Evolutionary conservation across 805 yeast genomes (phyloP), one percentile per base, ranked within the genome.

Genomic region (Myxozyma nipponensis): DNA sequence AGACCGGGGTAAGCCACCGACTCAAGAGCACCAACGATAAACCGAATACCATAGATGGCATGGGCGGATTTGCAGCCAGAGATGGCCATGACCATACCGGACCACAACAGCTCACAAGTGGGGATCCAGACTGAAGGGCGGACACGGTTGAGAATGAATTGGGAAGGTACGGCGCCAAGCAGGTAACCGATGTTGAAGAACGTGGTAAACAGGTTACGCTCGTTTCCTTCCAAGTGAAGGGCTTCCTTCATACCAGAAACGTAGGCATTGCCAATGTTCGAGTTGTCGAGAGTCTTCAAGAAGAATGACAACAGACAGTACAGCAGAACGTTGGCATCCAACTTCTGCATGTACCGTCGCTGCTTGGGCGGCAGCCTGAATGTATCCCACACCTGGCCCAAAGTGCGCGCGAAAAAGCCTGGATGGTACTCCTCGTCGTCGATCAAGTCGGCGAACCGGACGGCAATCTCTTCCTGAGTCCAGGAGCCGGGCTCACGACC

Each of bases 241-340:
- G 71, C 81, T 58, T 76, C 79, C 54, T 75, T 67, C 78, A 83
- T 72, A 24, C 85, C 84, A 10, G 83, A 75, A 36, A 81, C 81
- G 62, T 82, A 84, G 0, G 87, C 87, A 61, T 82, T 79, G 50
- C 75, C 74, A 47, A 78, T 68, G 63, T 82, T 83, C 30, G 78
- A 71, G 43, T 73, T 73, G 62, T 83, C 87, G 42, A 83, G 69
- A 47, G 80, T 78, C 62, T 79, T 80, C 39, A 72, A 70, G 62
- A 71, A 72, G 57, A 66, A 69, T 5, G 73, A 66, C 34, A 62
- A 43, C 48, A 70, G 65, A 17, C 63, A 59, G 35, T 66, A 69
- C 4, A 61, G 44, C 23, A 69, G 58, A n/a, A 69, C 38, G 26
- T 61, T 49, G 49, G 61, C 56, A 50, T 69, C 72, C 4, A 69